Percentiles rank a stretch among this genome's conserved stretches.
Conservation (phyloP, 345 rosid genomes). For the Hibiscus syriacus region DNA sequence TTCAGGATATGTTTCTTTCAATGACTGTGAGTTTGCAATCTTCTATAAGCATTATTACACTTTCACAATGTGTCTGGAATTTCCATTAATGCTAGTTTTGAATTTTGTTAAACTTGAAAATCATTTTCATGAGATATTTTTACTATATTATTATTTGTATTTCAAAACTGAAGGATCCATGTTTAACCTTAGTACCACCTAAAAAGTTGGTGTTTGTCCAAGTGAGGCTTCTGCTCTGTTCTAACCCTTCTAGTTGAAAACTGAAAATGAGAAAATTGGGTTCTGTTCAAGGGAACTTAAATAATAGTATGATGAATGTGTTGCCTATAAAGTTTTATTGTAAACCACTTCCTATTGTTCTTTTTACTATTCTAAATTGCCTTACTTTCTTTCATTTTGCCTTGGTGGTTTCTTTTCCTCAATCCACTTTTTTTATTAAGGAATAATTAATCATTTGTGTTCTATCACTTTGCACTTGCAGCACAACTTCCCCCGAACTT, state of each 20-base stretch:
- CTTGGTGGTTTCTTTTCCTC: not conserved
- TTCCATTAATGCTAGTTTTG: constrained; percentile 6
- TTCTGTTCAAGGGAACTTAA: not conserved
- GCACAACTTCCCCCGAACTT: constrained; percentile 77
- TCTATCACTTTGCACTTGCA: constrained; percentile 22
- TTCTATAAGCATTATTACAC: not conserved
- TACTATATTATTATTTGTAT: not conserved
- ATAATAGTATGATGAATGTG: not conserved
- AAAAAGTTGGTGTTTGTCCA: not conserved
- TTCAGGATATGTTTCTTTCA: constrained; percentile 49
- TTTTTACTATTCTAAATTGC: not conserved
- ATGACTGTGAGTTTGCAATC: constrained; percentile 52
- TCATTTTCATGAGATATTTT: not conserved
- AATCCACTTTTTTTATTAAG: not conserved
- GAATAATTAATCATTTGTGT: constrained; percentile 8
- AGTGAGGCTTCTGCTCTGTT: not conserved
- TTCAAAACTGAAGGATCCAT: not conserved
- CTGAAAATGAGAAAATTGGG: constrained; percentile 1
- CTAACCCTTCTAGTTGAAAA: not conserved
- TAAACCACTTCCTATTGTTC: not conserved
- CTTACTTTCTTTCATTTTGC: not conserved
- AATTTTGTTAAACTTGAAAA: not conserved
- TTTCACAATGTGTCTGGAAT: constrained; percentile 5
- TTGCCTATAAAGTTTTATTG: not conserved
- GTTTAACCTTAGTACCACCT: constrained; percentile 1